Evolutionary conservation across 208 protist genomes (phyloP), one percentile per base, ranked within the genome.

Genomic region (Leishmania martiniquensis): DNA sequence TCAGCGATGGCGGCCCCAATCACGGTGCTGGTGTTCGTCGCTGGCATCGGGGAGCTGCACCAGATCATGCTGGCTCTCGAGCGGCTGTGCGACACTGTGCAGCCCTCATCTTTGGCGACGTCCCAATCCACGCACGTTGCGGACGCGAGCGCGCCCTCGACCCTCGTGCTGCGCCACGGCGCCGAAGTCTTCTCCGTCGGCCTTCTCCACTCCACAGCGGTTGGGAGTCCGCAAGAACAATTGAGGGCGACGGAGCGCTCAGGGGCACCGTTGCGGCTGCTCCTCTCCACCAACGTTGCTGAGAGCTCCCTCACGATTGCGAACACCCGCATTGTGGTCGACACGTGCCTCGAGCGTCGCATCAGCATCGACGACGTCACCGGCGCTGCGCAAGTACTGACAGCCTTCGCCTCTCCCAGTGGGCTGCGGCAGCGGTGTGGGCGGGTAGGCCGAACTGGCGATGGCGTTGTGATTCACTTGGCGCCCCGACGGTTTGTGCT

Each of bases 221-320:
- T 95, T 66, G 91, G 91, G 34, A 95, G 76, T 62, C 91, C 87
- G 44, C 88, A 93, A 63, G 83, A 84, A 66, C 91, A 91, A 62
- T 75, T 90, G 32, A 54, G 52, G n/a, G 80, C 85, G 37, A 84
- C 86, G 4, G 78, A 72, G n/a, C 39, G 49, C 59, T 44, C 72
- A 45, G 75, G 77, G n/a, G 76, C 83, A 4, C 79, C 74, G 25
- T 72, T 90, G 68, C 89, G 90, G 4, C 79, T 96, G 37, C 82
- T 95, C 52, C 78, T 96, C 34, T 76, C 93, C n/a, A 96, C 93
- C 3, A 86, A 76, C 65, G 84, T 96, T 52, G 90, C 93, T 10
- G 90, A 96, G 69, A 96, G 88, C 80, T 93, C 89, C 15, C 79
- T 96, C 57, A 96, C 93, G 20, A 95, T 96, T 68, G 79, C 90